A percentile compares a stretch with the other conserved stretches of the same genome.
These are phyloP conservation scores for Entoloma clypeatum DNA, from an alignment of 1,284 basidiomycete genomes.

Conservation along the genomic window DNA sequence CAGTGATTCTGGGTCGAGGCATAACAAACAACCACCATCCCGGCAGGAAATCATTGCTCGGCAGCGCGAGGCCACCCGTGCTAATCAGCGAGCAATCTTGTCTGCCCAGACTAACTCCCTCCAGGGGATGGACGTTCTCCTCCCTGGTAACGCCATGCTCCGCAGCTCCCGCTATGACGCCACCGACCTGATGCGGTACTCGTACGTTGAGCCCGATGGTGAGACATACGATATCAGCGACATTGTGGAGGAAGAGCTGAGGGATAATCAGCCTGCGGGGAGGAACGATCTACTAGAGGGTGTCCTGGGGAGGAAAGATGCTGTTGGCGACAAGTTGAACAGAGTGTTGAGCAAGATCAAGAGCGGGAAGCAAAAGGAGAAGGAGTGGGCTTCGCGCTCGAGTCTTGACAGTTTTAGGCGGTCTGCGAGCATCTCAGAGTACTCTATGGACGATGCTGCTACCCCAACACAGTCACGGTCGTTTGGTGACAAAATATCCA, in stretches of 20 bases:
- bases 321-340: slow-evolving; percentile 70
- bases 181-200: slow-evolving; percentile 80
- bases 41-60: slow-evolving; percentile 91
- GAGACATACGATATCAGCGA: slow-evolving; percentile 90
- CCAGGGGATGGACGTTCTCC: slow-evolving; percentile 82
- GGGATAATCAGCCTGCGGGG: slow-evolving; percentile 38
- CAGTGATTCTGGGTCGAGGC: slow-evolving; percentile 30
- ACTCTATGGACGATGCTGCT: slow-evolving; percentile 47
- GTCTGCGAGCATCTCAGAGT: slow-evolving; percentile 52
- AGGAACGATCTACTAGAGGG: slow-evolving; percentile 65
- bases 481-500: slow-evolving; percentile 15
- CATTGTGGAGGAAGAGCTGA: slow-evolving; percentile 85
- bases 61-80: slow-evolving; percentile 79
- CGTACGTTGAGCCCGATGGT: slow-evolving; percentile 84
- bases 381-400: slow-evolving; percentile 22
- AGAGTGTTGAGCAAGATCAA: slow-evolving; percentile 77
- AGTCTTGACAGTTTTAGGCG: slow-evolving; percentile 28
- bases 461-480: no score
- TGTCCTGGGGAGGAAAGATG: slow-evolving; percentile 54
- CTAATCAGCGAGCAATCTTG: slow-evolving; percentile 83
- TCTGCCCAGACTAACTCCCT: slow-evolving; percentile 80
- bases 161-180: slow-evolving; percentile 74
- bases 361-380: slow-evolving; percentile 37
- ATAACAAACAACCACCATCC: slow-evolving; percentile 52
- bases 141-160: slow-evolving; percentile 82